Base-by-base conservation (phyloP, 257 asterid genomes). In the Solanum phureja region DNA sequence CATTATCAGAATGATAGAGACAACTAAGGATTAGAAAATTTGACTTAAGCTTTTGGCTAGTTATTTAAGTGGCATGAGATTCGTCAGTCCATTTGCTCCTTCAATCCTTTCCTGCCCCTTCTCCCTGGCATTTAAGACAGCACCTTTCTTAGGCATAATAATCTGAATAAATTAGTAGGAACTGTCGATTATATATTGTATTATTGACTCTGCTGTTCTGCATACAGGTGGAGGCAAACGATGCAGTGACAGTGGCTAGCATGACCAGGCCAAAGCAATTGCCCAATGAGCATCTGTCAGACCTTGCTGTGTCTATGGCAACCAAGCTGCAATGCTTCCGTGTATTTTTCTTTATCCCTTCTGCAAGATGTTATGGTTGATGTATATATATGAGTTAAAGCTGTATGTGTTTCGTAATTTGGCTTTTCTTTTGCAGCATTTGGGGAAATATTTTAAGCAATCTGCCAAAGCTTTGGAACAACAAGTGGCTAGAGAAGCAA, bases 381-480 rank as follows among this genome's bases (percentile, higher is more conserved):
- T 46, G 66, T 46, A 27, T 46, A 79, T 16, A 31, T 16, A 29
- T 49, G 68, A 81, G 85, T 81, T 81, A 8, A 27, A 82, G 85
- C 69, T 18, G 21, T 49, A 29, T 29, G 85, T 8, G 42, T 29
- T 14, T 29, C 19, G 7, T 49, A 82, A 81, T 42, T n/a, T 82
- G 42, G 35, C 64, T 73, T 73, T 82, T 89, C 69, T 86, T 88
- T 87, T 91, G 75, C 93, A 97, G 99, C 94, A 90, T 93, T 94
- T 97, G 87, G 99, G 99, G 87, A 97, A 96, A 90, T 96, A 96
- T 89, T 93, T 97, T 91, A 97, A 97, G 94, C 96, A 95, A 90
- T 97, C 99, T 89, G 94, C 99, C 52, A 95, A 93, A 91, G 96
- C 96, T 89, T 86, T 97, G 90, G 99, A 96, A 84, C 92, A 97